Base-by-base conservation (phyloP, 768 basidiomycete genomes). In the Russula abietina region DNA sequence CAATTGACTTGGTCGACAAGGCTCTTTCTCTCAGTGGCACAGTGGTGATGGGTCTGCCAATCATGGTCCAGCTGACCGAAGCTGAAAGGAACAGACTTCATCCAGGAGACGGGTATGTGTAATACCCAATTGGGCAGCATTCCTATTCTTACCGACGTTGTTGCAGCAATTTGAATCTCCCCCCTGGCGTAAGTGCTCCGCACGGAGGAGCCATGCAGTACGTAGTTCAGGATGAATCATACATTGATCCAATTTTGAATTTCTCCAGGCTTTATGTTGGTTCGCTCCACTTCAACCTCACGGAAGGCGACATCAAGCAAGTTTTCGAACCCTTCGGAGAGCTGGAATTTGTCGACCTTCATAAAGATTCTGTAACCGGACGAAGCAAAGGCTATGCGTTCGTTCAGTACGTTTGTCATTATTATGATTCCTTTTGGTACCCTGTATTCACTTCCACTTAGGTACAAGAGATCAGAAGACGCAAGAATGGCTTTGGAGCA, bases 271-370 rank as follows among this genome's bases (percentile, higher is more conserved):
- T 99, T 74, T 99, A 97, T 74, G 93, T 99, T 74, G 94, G 93
- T 61, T 96, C 93, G 64, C 79, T 99, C 51, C 93, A 98, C 75
- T 97, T 96, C 80, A 95, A 93, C 75, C 87, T 99, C 64, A 91
- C 93, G 59, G 91, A 97, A 77, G 88, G 92, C 69, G 96, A 99
- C 79, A 89, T 99, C 78, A 91, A 89, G 76, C 94, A 98, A 84
- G 96, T 99, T 69, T 99, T 99, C 75, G 94, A 97, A 73, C 94
- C 96, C 11, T 99, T 98, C 74, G 97, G 97, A 70, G 91, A 95
- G 77, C 81, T 99, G 69, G 96, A 96, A 76, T 95, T 95, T 78
- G 94, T 99, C 73, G 96, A 99, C 81, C 83, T 98, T 71, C 97
- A 97, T 75, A 86, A 90, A 73, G 94, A 98, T 74, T 89, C 92